Percentiles rank a stretch among this genome's conserved stretches.
These are phyloP conservation scores for Aurinia saxatilis DNA, from an alignment of 345 rosid species.

Conservation along the genomic window DNA sequence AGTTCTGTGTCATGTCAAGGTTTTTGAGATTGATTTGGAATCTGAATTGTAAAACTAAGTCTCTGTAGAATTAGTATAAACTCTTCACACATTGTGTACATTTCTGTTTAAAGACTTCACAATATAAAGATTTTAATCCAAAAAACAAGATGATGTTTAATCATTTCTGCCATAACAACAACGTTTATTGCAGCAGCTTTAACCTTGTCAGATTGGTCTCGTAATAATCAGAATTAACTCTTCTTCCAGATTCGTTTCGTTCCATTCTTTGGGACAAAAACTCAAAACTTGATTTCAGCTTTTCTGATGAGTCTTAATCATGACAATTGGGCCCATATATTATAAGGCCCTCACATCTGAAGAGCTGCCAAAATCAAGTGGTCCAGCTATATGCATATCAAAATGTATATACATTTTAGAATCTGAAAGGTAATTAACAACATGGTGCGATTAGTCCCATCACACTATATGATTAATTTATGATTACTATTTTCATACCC, in stretches of 20 bases:
- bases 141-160: background rate
- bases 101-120: background rate
- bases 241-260: background rate
- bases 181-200: background rate
- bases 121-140: background rate
- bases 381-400: no score
- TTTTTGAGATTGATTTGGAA: constrained; percentile 41
- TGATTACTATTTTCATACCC: no score
- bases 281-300: background rate
- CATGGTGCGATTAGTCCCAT: no score
- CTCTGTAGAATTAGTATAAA: background rate
- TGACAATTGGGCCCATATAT: background rate
- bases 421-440: no score
- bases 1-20: constrained; percentile 67
- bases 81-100: background rate
- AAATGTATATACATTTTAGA: no score
- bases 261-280: background rate
- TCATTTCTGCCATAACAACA: background rate
- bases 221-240: background rate
- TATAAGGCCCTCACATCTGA: background rate
- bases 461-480: no score
- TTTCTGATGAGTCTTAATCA: background rate
- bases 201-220: background rate
- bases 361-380: background rate
- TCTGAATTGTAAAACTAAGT: constrained; percentile 12